Conservation (phyloP, 345 rosid species). For the Citrus mangshanensis region DNA sequence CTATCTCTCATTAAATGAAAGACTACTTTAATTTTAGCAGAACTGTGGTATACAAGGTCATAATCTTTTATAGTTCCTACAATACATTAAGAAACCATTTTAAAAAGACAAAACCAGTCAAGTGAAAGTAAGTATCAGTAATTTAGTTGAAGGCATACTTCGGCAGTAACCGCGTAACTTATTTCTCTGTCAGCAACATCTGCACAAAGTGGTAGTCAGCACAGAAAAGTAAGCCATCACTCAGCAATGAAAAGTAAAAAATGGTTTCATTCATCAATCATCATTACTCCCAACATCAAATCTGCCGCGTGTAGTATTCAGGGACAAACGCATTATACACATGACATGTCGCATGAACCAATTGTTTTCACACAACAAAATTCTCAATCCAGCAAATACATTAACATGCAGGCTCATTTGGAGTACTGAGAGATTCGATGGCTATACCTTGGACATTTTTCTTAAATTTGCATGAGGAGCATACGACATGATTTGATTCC, state of each 20-base stretch:
- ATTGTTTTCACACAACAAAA: background rate
- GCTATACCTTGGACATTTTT: constrained; percentile 34
- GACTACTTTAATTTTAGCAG: background rate
- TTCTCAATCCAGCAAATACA: background rate
- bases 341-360: too few species aligned
- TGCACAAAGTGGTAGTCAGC: constrained; percentile 9
- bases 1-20: background rate
- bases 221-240: background rate
- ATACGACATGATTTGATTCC: constrained; percentile 23
- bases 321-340: too few species aligned
- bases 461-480: constrained; percentile 40
- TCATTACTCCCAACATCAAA: background rate
- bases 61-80: background rate
- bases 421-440: background rate
- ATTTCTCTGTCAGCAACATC: constrained; percentile 40
- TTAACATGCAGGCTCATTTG: background rate
- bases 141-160: constrained; percentile 29
- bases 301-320: background rate
- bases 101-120: background rate
- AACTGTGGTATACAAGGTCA: background rate
- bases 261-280: too few species aligned
- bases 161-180: constrained; percentile 29
- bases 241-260: background rate
- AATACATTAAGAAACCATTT: background rate
- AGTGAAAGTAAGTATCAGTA: background rate